A percentile compares a stretch with the other conserved stretches of the same genome.
These are phyloP conservation scores for Hymenoscyphus fructigenus DNA, from an alignment of 2,329 filamentous ascomycete species.

Conservation along the genomic window DNA sequence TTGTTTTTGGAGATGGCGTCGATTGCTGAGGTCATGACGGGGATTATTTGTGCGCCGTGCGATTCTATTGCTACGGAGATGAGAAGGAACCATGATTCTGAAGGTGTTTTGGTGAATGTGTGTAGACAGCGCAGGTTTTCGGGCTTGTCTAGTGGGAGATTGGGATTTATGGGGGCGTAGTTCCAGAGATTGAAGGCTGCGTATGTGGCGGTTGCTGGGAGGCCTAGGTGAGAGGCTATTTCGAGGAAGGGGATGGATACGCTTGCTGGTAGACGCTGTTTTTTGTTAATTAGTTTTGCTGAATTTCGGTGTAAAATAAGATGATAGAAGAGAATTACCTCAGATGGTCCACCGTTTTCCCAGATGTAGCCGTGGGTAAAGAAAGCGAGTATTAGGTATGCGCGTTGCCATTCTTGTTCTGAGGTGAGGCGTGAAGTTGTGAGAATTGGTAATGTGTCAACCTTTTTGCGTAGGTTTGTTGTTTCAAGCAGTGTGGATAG, in stretches of 20 bases:
- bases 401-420: conserved; percentile 75
- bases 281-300: conserved; percentile 21
- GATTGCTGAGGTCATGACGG: conserved; percentile 75
- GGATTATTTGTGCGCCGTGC: conserved; percentile 70
- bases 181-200: conserved; percentile 89
- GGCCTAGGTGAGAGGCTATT: conserved; percentile 70
- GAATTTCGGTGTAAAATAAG: not conserved
- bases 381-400: conserved; percentile 76
- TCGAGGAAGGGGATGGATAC: conserved; percentile 75
- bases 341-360: conserved; percentile 73
- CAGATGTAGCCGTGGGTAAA: conserved; percentile 86
- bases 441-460: conserved; percentile 68
- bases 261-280: conserved; percentile 65
- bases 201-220: conserved; percentile 90
- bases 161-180: conserved; percentile 65
- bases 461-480: conserved; percentile 59
- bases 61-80: conserved; percentile 90
- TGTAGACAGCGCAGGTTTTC: conserved; percentile 69
- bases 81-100: conserved; percentile 94
- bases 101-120: conserved; percentile 84
- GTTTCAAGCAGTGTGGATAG: conserved; percentile 66
- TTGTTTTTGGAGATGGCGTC: conserved; percentile 63
- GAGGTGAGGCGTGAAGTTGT: conserved; percentile 61
- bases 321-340: conserved; percentile 51
- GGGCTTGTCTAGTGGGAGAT: conserved; percentile 39